A percentile compares a stretch with the other conserved stretches of the same genome.
Conservation (phyloP, 2,329 filamentous ascomycete genomes). For the Sclerotinia glacialis region DNA sequence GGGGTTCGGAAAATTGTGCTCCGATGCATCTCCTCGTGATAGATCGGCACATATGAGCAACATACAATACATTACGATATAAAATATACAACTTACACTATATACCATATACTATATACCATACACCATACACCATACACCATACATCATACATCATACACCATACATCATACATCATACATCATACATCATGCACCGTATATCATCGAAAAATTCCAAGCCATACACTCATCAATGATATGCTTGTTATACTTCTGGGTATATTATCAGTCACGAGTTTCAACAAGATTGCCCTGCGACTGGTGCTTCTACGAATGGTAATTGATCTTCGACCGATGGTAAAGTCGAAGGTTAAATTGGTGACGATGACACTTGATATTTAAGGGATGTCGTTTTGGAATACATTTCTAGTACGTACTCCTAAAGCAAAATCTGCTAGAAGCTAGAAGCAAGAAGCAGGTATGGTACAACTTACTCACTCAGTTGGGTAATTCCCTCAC, state of each 20-base stretch:
- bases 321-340: background rate
- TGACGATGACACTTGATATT: background rate
- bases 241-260: background rate
- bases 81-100: too few species aligned
- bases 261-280: background rate
- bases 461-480: too few species aligned
- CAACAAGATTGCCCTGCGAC: background rate
- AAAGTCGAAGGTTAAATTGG: background rate
- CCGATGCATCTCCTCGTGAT: background rate
- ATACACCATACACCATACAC: too few species aligned
- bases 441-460: too few species aligned
- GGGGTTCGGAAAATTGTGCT: background rate
- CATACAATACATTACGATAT: background rate
- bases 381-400: background rate
- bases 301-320: background rate
- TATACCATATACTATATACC: too few species aligned
- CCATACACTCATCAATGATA: background rate
- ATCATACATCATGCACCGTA: background rate
- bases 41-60: background rate
- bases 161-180: too few species aligned
- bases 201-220: too few species aligned
- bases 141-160: too few species aligned
- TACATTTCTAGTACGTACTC: background rate
- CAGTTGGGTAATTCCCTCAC: background rate
- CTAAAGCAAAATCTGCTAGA: background rate